Conservation (phyloP, 73 alveolate genomes). For the Breviolum minutum region DNA sequence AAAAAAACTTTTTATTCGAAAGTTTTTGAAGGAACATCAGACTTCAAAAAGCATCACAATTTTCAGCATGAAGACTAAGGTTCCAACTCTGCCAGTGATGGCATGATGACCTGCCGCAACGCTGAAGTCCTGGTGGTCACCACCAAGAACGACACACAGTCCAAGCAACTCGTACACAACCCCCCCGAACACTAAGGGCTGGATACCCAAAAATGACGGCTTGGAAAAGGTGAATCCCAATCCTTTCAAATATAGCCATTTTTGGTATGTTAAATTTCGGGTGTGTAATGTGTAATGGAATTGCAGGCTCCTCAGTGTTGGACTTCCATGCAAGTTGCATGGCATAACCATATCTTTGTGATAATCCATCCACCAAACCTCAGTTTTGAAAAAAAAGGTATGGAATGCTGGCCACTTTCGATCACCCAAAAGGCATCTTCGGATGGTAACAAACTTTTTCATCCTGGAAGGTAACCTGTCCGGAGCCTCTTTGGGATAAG, state of each 20-base stretch:
- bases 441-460: background rate
- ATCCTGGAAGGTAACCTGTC: background rate
- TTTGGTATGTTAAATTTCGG: too few relatives aligned
- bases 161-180: background rate
- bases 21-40: background rate
- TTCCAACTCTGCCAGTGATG: conserved; percentile 32
- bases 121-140: conserved; percentile 22
- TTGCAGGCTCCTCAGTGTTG: background rate
- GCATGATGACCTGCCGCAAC: conserved; percentile 64
- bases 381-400: background rate
- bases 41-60: background rate
- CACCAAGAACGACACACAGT: background rate
- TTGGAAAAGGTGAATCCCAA: too few relatives aligned
- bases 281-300: too few relatives aligned
- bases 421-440: background rate
- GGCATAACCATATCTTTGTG: conserved; percentile 68
- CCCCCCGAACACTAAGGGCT: background rate
- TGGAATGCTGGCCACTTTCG: background rate
- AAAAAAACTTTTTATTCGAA: background rate
- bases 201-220: too few relatives aligned
- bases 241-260: too few relatives aligned
- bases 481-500: background rate
- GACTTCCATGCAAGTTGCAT: conserved; percentile 84
- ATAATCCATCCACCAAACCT: conserved; percentile 46
- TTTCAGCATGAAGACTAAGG: background rate